phyloP scores from a whole-genome alignment of 768 basidiomycete species.

The Fomitopsis serialis region DNA sequence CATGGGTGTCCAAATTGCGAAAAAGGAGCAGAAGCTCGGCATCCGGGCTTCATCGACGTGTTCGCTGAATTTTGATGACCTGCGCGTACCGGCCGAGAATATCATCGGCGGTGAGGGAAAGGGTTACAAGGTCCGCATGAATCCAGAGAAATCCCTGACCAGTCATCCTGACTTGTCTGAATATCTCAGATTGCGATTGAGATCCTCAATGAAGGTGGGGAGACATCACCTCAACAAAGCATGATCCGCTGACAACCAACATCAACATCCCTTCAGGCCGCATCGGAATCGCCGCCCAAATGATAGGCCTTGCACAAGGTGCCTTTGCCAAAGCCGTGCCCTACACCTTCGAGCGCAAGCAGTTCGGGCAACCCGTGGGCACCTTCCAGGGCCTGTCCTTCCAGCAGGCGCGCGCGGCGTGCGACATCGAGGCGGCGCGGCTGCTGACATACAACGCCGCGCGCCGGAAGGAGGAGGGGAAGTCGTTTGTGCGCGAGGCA shows the following conservation, averaged over 20 bases:
- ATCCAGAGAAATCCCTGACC: not conserved
- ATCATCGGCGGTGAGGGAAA: slow-evolving; percentile 88
- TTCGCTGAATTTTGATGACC: slow-evolving; percentile 89
- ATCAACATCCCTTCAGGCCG: slow-evolving; percentile 43
- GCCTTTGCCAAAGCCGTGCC: slow-evolving; percentile 95
- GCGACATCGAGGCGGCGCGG: slow-evolving; percentile 86
- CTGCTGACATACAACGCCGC: slow-evolving; percentile 96
- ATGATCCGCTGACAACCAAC: not conserved
- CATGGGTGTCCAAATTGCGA: slow-evolving; percentile 95
- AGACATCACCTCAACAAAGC: not conserved
- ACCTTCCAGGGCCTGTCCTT: slow-evolving; percentile 96
- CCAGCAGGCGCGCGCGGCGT: slow-evolving; percentile 87
- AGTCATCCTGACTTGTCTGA: not conserved
- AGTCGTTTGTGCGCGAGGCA: slow-evolving; percentile 84
- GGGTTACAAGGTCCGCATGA: slow-evolving; percentile 69
- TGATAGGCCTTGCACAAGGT: slow-evolving; percentile 97
- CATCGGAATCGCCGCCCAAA: slow-evolving; percentile 97
- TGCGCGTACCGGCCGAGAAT: slow-evolving; percentile 82
- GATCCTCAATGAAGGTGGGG: slow-evolving; percentile 84
- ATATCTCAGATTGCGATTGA: slow-evolving; percentile 78
- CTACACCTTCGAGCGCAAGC: slow-evolving; percentile 89
- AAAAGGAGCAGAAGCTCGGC: slow-evolving; percentile 98
- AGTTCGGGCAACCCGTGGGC: slow-evolving; percentile 92
- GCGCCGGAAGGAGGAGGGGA: slow-evolving; percentile 87
- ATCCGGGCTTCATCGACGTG: slow-evolving; percentile 96